phyloP scores from a whole-genome alignment of 176 grass and related monocot genomes.

The Oryza glaberrima region DNA sequence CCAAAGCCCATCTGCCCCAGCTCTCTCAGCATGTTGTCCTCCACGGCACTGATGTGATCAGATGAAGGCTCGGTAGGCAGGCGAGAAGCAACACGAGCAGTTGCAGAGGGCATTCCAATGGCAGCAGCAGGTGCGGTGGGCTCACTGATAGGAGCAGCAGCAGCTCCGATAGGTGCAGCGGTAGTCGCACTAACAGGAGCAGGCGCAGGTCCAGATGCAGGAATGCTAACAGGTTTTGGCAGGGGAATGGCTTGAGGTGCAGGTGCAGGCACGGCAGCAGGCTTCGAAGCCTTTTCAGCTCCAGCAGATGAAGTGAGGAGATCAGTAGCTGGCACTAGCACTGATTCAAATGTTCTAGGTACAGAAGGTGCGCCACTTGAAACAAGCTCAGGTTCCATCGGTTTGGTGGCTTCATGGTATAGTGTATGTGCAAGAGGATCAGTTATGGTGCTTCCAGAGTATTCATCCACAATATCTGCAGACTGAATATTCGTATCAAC shows the following conservation, averaged over 20 bases:
- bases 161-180: no score
- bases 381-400: background rate
- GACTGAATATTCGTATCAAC: conserved; percentile 25
- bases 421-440: background rate
- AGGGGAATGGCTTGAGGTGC: conserved; percentile 12
- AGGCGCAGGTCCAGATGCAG: conserved; percentile 12
- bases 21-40: conserved; percentile 62
- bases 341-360: conserved; percentile 17
- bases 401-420: background rate
- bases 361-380: conserved; percentile 9
- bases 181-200: background rate
- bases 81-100: background rate
- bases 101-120: background rate
- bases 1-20: conserved; percentile 74
- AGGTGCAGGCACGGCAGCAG: background rate
- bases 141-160: background rate
- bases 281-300: no score
- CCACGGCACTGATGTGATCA: conserved; percentile 30
- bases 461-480: background rate
- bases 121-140: background rate
- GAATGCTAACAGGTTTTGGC: background rate
- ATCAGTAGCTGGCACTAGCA: conserved; percentile 31
- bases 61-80: background rate
- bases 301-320: background rate
- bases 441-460: background rate